A percentile compares a stretch with the other conserved stretches of the same genome.
Conservation (phyloP, 345 rosid genomes). For the Hibiscus mutabilis region DNA sequence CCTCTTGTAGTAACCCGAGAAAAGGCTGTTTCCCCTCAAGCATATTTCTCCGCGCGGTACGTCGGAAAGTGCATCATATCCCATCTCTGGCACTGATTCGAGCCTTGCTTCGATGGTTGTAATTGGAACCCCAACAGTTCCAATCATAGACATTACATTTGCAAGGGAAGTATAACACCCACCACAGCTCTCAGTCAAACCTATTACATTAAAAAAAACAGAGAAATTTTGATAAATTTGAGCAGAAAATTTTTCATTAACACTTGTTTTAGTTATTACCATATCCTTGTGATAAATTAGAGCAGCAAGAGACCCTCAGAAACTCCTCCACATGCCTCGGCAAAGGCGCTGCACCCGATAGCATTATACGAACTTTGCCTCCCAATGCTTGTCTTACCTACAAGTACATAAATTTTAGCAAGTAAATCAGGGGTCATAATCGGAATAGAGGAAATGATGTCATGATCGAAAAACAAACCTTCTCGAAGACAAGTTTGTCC, state of each 20-base stretch:
- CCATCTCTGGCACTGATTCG: slow-evolving; percentile 91
- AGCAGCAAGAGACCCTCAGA: slow-evolving; percentile 66
- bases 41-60: slow-evolving; percentile 83
- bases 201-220: slow-evolving; percentile 29
- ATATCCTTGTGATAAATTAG: slow-evolving; percentile 87
- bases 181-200: slow-evolving; percentile 88
- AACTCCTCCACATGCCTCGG: slow-evolving; percentile 90
- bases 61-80: slow-evolving; percentile 69
- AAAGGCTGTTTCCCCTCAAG: slow-evolving; percentile 68
- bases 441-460: neutral
- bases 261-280: slow-evolving; percentile 31
- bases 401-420: slow-evolving; percentile 13
- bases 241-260: no score
- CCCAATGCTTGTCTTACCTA: slow-evolving; percentile 78
- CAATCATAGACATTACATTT: slow-evolving; percentile 70
- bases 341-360: slow-evolving; percentile 95
- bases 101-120: slow-evolving; percentile 87
- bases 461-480: slow-evolving; percentile 34
- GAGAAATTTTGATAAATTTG: neutral
- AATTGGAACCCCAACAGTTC: slow-evolving; percentile 92
- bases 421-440: neutral
- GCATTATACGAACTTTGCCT: slow-evolving; percentile 62
- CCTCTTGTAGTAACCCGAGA: slow-evolving; percentile 90
- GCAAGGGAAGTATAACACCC: slow-evolving; percentile 81
- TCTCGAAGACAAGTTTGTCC: slow-evolving; percentile 72